Conservation (phyloP, 2,329 filamentous ascomycete species). For the Periconia sp. region DNA sequence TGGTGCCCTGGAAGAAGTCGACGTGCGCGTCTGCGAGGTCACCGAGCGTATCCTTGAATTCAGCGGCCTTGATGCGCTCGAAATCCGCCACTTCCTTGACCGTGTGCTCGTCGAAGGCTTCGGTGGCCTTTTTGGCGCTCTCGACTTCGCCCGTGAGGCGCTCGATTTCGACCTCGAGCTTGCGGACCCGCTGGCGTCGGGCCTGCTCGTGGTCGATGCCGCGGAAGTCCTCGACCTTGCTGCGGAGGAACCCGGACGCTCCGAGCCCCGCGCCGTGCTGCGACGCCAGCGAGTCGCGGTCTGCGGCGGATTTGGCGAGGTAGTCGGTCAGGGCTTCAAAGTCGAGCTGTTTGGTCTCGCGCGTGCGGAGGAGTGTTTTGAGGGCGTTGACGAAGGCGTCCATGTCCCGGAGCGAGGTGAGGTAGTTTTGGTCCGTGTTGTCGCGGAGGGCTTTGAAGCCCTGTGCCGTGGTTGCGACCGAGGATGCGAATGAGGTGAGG, state of each 20-base stretch:
- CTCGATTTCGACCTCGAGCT: slow-evolving; percentile 89
- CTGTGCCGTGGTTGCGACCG: slow-evolving; percentile 78
- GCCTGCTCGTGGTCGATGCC: slow-evolving; percentile 95
- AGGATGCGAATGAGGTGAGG: slow-evolving; percentile 82
- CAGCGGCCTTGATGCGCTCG: slow-evolving; percentile 91
- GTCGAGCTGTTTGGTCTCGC: slow-evolving; percentile 97
- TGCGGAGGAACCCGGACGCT: slow-evolving; percentile 84
- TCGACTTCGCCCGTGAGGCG: slow-evolving; percentile 86
- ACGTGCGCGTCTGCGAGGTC: slow-evolving; percentile 83
- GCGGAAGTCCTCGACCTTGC: slow-evolving; percentile 94
- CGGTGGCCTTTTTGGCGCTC: slow-evolving; percentile 78
- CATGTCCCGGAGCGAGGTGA: slow-evolving; percentile 92
- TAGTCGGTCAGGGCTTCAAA: slow-evolving; percentile 96
- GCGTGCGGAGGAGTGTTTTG: slow-evolving; percentile 84
- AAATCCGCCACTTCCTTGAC: slow-evolving; percentile 92
- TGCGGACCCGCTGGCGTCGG: slow-evolving; percentile 81
- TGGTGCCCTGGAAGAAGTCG: slow-evolving; percentile 78
- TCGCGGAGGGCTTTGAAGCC: slow-evolving; percentile 83
- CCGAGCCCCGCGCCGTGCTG: slow-evolving; percentile 66
- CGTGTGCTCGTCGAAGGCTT: slow-evolving; percentile 95
- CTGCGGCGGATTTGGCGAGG: slow-evolving; percentile 83
- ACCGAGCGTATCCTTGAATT: slow-evolving; percentile 87
- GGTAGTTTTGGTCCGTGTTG: slow-evolving; percentile 92
- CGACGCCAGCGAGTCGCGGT: slow-evolving; percentile 77
- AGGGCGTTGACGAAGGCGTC: slow-evolving; percentile 88